These are phyloP conservation scores for Rubus idaeus DNA, from an alignment of 306 rosid species.

Conservation along the genomic window DNA sequence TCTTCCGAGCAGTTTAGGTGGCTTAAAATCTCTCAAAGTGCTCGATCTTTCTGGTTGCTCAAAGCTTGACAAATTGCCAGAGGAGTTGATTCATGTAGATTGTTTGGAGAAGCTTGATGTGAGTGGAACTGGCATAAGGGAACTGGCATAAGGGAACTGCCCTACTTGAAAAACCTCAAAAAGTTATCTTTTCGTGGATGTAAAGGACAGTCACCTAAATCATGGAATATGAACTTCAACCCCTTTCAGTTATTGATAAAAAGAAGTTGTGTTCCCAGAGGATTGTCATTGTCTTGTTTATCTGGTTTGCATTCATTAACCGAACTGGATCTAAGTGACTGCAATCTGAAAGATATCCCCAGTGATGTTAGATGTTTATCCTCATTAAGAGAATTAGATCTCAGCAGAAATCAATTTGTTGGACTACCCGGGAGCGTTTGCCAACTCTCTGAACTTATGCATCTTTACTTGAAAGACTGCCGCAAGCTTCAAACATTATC, in stretches of 20 bases:
- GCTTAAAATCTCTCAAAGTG: background rate
- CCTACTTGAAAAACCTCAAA: background rate
- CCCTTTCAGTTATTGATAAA: background rate
- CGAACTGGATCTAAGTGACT: background rate
- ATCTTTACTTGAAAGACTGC: background rate
- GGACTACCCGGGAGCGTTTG: background rate
- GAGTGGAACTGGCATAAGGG: background rate
- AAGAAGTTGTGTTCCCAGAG: background rate
- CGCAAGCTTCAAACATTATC: background rate
- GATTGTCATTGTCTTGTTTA: background rate
- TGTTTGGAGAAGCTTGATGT: background rate
- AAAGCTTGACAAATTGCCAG: slow-evolving; percentile 11
- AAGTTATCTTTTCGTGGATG: background rate
- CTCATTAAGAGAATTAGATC: background rate
- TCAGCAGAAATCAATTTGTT: background rate
- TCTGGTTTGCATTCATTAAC: background rate
- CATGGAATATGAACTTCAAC: background rate
- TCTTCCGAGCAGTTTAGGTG: background rate
- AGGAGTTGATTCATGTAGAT: background rate
- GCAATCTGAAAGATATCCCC: background rate
- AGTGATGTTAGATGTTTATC: background rate
- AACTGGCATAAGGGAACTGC: slow-evolving; percentile 1
- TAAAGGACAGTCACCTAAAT: background rate
- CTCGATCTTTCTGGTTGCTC: slow-evolving; percentile 1
- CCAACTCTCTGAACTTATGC: background rate